Percentiles rank a stretch among this genome's conserved stretches.
Evolutionary conservation across 257 asterid genomes (phyloP).

Genomic region (Jacaranda mimosifolia): DNA sequence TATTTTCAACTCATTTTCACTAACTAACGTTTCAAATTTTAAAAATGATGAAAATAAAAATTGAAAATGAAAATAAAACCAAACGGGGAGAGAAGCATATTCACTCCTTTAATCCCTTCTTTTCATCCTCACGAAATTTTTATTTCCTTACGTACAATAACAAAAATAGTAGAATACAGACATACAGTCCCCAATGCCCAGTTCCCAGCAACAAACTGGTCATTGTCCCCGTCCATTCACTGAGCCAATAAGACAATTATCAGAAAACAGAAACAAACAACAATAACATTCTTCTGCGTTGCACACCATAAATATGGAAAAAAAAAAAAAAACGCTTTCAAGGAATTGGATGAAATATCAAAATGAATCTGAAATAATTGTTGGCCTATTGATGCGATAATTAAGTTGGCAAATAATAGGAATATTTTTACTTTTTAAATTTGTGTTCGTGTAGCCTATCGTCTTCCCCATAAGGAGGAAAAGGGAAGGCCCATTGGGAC

Average conservation of each 20-base stretch:
- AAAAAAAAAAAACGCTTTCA: neutral
- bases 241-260: neutral
- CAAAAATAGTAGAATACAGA: no score
- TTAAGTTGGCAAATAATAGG: slow-evolving; percentile 37
- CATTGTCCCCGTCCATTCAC: neutral
- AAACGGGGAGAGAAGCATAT: no score
- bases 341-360: slow-evolving; percentile 12
- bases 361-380: neutral
- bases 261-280: no score
- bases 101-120: no score
- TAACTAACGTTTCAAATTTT: no score
- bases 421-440: slow-evolving; percentile 12
- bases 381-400: slow-evolving; percentile 3
- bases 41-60: no score
- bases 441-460: slow-evolving; percentile 15
- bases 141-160: no score
- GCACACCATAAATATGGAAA: neutral
- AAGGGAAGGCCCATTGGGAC: neutral
- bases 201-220: neutral
- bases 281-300: neutral
- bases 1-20: no score
- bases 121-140: no score
- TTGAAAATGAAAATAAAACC: no score
- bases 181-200: neutral
- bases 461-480: slow-evolving; percentile 20